A percentile compares a stretch with the other conserved stretches of the same genome.
Evolutionary conservation across 129 eudicot genomes (phyloP).

Genomic region (Artemisia tridentata): DNA sequence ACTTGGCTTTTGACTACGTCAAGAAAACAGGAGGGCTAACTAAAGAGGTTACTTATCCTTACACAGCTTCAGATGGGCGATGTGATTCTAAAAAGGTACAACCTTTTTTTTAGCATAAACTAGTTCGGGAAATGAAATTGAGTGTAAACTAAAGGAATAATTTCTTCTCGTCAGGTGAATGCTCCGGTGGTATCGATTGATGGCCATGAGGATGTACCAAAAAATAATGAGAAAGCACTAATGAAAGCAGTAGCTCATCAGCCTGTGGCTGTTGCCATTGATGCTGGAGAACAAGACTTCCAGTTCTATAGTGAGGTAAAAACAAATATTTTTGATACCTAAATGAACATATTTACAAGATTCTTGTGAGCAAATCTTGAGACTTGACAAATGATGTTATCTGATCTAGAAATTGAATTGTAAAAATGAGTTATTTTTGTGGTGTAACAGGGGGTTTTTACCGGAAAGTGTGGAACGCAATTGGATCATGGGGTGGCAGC

Average conservation of each 20-base stretch:
- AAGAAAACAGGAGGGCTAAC: slow-evolving; percentile 70
- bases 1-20: slow-evolving; percentile 71
- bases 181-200: slow-evolving; percentile 71
- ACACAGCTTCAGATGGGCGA: slow-evolving; percentile 56
- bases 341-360: neutral
- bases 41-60: slow-evolving; percentile 66
- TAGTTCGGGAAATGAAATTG: neutral
- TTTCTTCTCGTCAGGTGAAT: slow-evolving; percentile 40
- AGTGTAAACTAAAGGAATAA: neutral
- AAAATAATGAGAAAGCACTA: slow-evolving; percentile 68
- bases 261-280: slow-evolving; percentile 82
- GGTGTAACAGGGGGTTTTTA: slow-evolving; percentile 57
- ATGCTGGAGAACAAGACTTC: slow-evolving; percentile 69
- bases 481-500: slow-evolving; percentile 86
- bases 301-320: slow-evolving; percentile 91
- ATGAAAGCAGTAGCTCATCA: slow-evolving; percentile 83
- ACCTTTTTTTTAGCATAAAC: neutral
- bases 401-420: neutral
- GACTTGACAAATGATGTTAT: neutral
- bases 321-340: slow-evolving; percentile 13
- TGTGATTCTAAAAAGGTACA: slow-evolving; percentile 71
- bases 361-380: neutral
- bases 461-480: slow-evolving; percentile 70
- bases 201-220: slow-evolving; percentile 81
- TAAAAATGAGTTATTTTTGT: neutral